phyloP scores from a whole-genome alignment of 2,329 filamentous ascomycete genomes.

The Gnomoniopsis sp. region DNA sequence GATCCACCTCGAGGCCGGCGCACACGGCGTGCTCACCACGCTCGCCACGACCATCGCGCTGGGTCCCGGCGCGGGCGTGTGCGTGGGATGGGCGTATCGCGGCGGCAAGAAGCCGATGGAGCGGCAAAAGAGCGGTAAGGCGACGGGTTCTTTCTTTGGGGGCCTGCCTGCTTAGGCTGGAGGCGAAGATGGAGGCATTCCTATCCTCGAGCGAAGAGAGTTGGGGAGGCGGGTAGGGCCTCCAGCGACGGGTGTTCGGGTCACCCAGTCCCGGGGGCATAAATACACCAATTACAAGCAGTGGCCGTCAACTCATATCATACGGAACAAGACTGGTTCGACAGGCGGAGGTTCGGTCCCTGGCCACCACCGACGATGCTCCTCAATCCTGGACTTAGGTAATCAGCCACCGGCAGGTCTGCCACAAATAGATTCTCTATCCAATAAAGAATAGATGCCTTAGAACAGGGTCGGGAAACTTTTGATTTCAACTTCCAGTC shows the following conservation, averaged over 20 bases:
- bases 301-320: not conserved
- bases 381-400: too few species aligned
- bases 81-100: constrained; percentile 30
- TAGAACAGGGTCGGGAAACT: too few species aligned
- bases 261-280: too few species aligned
- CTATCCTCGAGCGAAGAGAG: too few species aligned
- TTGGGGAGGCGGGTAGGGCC: not conserved
- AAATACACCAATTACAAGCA: not conserved
- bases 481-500: too few species aligned
- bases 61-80: constrained; percentile 36
- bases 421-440: too few species aligned
- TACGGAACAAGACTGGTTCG: not conserved
- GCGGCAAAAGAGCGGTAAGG: not conserved
- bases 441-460: too few species aligned
- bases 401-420: too few species aligned
- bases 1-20: constrained; percentile 49
- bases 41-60: constrained; percentile 26
- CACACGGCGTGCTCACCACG: constrained; percentile 29
- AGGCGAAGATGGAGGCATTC: too few species aligned
- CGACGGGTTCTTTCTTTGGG: not conserved
- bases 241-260: too few species aligned
- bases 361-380: not conserved
- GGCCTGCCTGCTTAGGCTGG: not conserved
- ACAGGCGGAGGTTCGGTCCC: not conserved
- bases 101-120: not conserved